Conservation (phyloP, 441 rosid species). For the Biscutella laevigata region DNA sequence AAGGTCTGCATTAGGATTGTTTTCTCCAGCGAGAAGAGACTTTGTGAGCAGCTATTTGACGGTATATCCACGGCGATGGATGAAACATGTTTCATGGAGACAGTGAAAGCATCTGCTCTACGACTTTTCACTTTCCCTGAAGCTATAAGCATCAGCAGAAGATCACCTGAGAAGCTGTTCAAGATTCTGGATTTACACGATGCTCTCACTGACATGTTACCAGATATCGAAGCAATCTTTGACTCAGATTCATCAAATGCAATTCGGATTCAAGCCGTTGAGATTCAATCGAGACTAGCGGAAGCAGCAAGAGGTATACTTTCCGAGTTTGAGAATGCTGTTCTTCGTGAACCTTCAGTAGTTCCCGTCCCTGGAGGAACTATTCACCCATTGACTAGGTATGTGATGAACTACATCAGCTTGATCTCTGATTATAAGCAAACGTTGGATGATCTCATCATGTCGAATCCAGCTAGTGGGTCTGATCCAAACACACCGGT, state of each 20-base stretch:
- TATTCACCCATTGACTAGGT: slow-evolving; percentile 57
- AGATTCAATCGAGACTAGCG: slow-evolving; percentile 64
- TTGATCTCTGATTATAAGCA: slow-evolving; percentile 55
- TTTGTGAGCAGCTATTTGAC: slow-evolving; percentile 54
- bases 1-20: slow-evolving; percentile 43
- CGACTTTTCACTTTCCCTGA: slow-evolving; percentile 53
- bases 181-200: slow-evolving; percentile 58
- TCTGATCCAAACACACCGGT: slow-evolving; percentile 44
- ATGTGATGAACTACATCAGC: slow-evolving; percentile 61
- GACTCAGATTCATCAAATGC: slow-evolving; percentile 36
- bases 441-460: slow-evolving; percentile 54
- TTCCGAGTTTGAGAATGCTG: slow-evolving; percentile 71
- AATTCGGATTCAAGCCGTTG: slow-evolving; percentile 46
- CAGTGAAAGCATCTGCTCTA: slow-evolving; percentile 47
- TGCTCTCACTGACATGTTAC: slow-evolving; percentile 40
- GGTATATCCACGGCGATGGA: slow-evolving; percentile 40
- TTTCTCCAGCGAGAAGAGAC: slow-evolving; percentile 53
- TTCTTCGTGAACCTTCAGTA: slow-evolving; percentile 49
- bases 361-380: slow-evolving; percentile 60
- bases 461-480: slow-evolving; percentile 62
- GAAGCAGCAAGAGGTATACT: slow-evolving; percentile 80
- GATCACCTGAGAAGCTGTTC: slow-evolving; percentile 59
- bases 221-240: slow-evolving; percentile 46
- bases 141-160: slow-evolving; percentile 49
- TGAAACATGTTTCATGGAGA: slow-evolving; percentile 58